Evolutionary conservation across 371 early-diverging fungal species (phyloP).

Genomic region (Dichotomocladium elegans): DNA sequence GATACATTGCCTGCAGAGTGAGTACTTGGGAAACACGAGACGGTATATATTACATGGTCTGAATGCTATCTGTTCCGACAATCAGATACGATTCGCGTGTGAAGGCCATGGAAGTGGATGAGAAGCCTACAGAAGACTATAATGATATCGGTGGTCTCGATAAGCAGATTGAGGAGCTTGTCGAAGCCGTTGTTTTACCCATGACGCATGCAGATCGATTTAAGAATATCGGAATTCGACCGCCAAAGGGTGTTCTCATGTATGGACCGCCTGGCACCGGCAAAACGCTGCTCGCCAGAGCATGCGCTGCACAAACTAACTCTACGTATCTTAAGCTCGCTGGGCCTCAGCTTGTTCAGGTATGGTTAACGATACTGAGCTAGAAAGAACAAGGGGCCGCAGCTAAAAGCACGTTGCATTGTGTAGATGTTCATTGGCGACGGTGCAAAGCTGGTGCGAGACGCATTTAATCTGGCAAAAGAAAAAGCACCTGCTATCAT

Average conservation of each 20-base stretch:
- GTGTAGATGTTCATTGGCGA: conserved; percentile 99
- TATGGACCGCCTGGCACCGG: conserved; percentile 98
- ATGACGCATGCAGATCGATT: conserved; percentile 49
- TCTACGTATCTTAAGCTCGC: conserved; percentile 97
- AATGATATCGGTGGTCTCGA: conserved; percentile 50
- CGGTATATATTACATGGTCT: not conserved
- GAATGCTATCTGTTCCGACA: not conserved
- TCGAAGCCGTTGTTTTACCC: conserved; percentile 29
- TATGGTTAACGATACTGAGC: conserved; percentile 45
- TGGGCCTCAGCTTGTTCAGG: conserved; percentile 98
- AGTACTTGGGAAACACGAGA: conserved; percentile 7
- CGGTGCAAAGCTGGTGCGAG: conserved; percentile 98
- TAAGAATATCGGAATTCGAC: conserved; percentile 95
- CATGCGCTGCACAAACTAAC: conserved; percentile 65
- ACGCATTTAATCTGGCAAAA: conserved; percentile 98
- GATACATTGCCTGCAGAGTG: conserved; percentile 98
- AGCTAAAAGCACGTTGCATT: too few relatives aligned
- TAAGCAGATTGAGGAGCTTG: conserved; percentile 29
- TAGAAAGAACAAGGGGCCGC: too few relatives aligned
- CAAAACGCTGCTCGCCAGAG: conserved; percentile 71
- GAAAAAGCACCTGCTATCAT: conserved; percentile 99
- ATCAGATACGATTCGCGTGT: conserved; percentile 96
- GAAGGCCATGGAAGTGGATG: conserved; percentile 99
- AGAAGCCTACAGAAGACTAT: conserved; percentile 99
- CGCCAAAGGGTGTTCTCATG: conserved; percentile 93